Conservation (phyloP, 2,329 filamentous ascomycete species). For the Tolypocladium paradoxum region DNA sequence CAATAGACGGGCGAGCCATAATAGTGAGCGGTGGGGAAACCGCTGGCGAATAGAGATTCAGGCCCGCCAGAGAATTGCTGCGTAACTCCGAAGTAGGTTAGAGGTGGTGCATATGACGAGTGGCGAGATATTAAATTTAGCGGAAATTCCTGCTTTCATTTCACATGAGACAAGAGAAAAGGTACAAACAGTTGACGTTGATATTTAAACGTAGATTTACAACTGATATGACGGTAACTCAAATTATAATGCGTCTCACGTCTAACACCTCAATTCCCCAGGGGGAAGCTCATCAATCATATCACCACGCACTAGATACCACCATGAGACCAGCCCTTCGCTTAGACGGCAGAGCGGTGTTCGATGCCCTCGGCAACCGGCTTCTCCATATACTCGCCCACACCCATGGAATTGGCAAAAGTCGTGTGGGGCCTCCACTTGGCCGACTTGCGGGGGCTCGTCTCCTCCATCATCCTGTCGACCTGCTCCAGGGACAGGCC, state of each 20-base stretch:
- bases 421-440: conserved; percentile 66
- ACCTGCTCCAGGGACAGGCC: conserved; percentile 70
- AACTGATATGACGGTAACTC: not conserved
- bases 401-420: conserved; percentile 41
- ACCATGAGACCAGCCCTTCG: not conserved
- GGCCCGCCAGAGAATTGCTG: no score
- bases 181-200: not conserved
- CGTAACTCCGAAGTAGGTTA: no score
- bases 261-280: not conserved
- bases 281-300: not conserved
- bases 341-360: conserved; percentile 21
- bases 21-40: no score
- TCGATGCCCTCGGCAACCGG: conserved; percentile 14
- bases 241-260: not conserved
- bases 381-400: conserved; percentile 22
- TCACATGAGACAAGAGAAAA: not conserved
- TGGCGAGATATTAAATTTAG: no score
- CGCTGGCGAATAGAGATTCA: no score
- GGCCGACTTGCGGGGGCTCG: conserved; percentile 62
- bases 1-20: no score
- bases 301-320: not conserved
- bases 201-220: not conserved
- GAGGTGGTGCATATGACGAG: no score
- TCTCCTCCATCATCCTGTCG: conserved; percentile 84
- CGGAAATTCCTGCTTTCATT: no score